These are phyloP conservation scores for Prunus fruticosa DNA, from an alignment of 306 rosid species.

Conservation along the genomic window DNA sequence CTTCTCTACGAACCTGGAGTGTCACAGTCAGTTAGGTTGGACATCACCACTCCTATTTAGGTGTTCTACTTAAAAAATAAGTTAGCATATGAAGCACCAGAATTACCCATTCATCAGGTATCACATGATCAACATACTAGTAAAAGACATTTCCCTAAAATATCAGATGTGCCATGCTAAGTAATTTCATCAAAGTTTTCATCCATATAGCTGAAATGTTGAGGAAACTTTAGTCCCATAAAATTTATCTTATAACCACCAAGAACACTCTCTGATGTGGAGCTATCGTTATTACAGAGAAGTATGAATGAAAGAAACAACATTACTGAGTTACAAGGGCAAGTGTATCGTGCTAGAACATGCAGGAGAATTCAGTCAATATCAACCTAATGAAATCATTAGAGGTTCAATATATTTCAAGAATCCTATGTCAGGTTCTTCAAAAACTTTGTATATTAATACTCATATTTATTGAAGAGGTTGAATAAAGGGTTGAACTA, in stretches of 20 bases:
- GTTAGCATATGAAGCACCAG: neutral
- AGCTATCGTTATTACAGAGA: neutral
- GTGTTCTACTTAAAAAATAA: neutral
- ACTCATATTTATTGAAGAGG: neutral
- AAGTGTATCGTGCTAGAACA: neutral
- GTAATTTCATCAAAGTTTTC: neutral
- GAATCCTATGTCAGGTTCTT: neutral
- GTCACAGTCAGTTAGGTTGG: neutral
- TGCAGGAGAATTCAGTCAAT: neutral
- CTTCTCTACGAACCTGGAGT: neutral
- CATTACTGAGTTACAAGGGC: neutral
- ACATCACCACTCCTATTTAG: neutral
- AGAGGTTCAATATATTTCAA: neutral
- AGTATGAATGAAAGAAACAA: neutral
- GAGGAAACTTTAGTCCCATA: neutral
- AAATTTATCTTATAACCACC: neutral
- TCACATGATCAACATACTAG: neutral
- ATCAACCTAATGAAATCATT: neutral
- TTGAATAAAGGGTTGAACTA: neutral
- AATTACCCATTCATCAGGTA: neutral
- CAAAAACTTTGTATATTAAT: neutral
- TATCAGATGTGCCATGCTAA: neutral
- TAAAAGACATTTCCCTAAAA: neutral
- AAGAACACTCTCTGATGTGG: neutral
- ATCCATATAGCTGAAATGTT: neutral